phyloP scores from a whole-genome alignment of 768 basidiomycete species.

The Trametes maxima region DNA sequence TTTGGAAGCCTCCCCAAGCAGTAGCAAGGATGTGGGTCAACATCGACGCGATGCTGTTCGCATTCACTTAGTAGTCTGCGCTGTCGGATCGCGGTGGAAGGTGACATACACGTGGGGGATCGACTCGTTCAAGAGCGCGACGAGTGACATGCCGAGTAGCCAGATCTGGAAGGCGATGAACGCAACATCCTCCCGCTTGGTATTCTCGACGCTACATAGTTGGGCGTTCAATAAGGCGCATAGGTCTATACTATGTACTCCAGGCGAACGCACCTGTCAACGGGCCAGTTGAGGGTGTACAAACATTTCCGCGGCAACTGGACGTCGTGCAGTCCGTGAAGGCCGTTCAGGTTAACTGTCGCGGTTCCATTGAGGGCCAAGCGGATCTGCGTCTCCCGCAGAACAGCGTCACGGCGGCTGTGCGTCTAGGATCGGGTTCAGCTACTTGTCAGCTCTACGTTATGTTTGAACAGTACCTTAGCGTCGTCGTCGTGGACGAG shows the following conservation, averaged over 20 bases:
- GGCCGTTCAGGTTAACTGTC: slow-evolving; percentile 37
- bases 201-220: slow-evolving; percentile 58
- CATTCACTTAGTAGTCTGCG: not conserved
- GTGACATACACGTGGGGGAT: slow-evolving; percentile 65
- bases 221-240: not conserved
- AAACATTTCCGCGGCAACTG: slow-evolving; percentile 54
- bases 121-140: slow-evolving; percentile 74
- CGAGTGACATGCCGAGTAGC: slow-evolving; percentile 77
- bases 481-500: not conserved
- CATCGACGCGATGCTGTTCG: slow-evolving; percentile 57
- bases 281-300: slow-evolving; percentile 68
- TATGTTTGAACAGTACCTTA: not conserved
- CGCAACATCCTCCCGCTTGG: slow-evolving; percentile 75
- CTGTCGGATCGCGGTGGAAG: no score
- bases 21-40: slow-evolving; percentile 75
- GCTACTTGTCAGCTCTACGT: not conserved
- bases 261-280: slow-evolving; percentile 55
- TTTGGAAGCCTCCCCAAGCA: slow-evolving; percentile 71
- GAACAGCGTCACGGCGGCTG: not conserved
- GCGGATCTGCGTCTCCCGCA: not conserved
- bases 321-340: slow-evolving; percentile 37
- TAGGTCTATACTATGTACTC: no score
- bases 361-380: slow-evolving; percentile 13
- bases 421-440: not conserved
- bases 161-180: slow-evolving; percentile 82